Percentiles rank a stretch among this genome's conserved stretches.
Evolutionary conservation across 2,329 filamentous ascomycete species (phyloP).

Genomic region (Ceratocystis huliohia): DNA sequence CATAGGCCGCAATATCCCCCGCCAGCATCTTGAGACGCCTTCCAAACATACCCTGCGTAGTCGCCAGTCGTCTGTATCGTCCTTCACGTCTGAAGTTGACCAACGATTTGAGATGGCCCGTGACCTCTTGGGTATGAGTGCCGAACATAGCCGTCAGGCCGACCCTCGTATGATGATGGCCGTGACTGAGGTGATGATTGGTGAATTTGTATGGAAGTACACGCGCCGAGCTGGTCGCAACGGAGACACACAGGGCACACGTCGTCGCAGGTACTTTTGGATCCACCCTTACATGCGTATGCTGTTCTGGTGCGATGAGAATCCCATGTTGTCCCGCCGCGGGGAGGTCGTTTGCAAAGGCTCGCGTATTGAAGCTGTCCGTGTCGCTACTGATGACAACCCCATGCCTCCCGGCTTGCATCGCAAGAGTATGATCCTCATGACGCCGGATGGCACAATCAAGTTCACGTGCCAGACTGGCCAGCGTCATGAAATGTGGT

Average conservation of each 20-base stretch:
- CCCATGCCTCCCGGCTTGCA: constrained; percentile 89
- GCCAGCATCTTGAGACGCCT: constrained; percentile 16
- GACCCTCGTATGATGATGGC: constrained; percentile 98
- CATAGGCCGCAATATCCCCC: constrained; percentile 1
- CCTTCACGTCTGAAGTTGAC: constrained; percentile 89
- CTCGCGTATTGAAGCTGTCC: constrained; percentile 82
- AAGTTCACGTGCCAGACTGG: constrained; percentile 92
- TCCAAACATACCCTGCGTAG: constrained; percentile 28
- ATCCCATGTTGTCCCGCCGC: constrained; percentile 68
- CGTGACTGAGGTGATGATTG: constrained; percentile 99
- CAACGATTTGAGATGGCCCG: constrained; percentile 68
- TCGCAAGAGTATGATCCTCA: constrained; percentile 80
- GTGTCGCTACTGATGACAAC: constrained; percentile 88
- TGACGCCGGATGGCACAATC: constrained; percentile 76
- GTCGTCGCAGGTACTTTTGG: constrained; percentile 96
- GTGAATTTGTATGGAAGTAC: constrained; percentile 98
- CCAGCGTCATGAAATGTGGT: constrained; percentile 95
- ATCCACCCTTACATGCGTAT: constrained; percentile 95
- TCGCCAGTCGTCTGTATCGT: constrained; percentile 78
- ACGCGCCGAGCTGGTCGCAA: constrained; percentile 78
- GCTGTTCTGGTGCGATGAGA: constrained; percentile 88
- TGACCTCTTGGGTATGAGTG: constrained; percentile 41
- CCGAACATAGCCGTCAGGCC: constrained; percentile 39
- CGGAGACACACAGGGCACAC: constrained; percentile 72
- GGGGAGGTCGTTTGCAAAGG: constrained; percentile 71